phyloP scores from a whole-genome alignment of 352 stramenopile species.

The Pythium chondricola region DNA sequence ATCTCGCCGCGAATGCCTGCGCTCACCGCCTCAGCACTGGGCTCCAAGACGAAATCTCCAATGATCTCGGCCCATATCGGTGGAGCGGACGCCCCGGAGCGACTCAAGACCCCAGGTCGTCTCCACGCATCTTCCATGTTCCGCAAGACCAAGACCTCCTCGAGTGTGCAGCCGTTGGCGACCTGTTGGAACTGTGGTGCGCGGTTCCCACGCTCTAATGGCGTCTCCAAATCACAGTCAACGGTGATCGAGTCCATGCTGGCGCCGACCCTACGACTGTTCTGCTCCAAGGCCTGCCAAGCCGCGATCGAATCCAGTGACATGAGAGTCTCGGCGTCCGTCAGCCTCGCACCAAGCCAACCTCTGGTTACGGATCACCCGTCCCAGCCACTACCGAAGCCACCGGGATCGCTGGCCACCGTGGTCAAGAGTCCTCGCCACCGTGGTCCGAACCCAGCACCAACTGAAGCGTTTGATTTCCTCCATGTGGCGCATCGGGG shows the following conservation, averaged over 20 bases:
- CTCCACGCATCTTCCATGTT: no score
- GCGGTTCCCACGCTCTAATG: conserved; percentile 28
- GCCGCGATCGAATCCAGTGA: conserved; percentile 16
- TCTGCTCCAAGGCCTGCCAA: conserved; percentile 14
- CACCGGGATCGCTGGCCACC: not conserved
- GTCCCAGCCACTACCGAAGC: not conserved
- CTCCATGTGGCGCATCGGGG: conserved; percentile 11
- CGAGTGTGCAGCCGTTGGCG: conserved; percentile 25
- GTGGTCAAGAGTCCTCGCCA: conserved; percentile 12
- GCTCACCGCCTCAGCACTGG: conserved; percentile 4
- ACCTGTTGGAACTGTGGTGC: conserved; percentile 65
- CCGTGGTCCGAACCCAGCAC: not conserved
- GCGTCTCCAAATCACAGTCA: not conserved
- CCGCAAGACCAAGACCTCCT: no score
- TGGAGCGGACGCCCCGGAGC: not conserved
- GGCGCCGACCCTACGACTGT: not conserved
- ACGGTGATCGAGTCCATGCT: not conserved
- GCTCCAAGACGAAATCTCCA: not conserved
- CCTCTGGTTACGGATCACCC: not conserved
- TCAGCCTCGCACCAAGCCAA: not conserved
- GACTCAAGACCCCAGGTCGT: conserved; percentile 8
- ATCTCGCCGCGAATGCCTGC: conserved; percentile 22
- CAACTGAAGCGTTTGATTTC: conserved; percentile 7
- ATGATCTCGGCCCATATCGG: not conserved
- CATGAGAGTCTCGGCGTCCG: conserved; percentile 15